Evolutionary conservation across 1,284 basidiomycete genomes (phyloP), one percentile per base, ranked within the genome.

Genomic region (Marasmius tenuissimus): DNA sequence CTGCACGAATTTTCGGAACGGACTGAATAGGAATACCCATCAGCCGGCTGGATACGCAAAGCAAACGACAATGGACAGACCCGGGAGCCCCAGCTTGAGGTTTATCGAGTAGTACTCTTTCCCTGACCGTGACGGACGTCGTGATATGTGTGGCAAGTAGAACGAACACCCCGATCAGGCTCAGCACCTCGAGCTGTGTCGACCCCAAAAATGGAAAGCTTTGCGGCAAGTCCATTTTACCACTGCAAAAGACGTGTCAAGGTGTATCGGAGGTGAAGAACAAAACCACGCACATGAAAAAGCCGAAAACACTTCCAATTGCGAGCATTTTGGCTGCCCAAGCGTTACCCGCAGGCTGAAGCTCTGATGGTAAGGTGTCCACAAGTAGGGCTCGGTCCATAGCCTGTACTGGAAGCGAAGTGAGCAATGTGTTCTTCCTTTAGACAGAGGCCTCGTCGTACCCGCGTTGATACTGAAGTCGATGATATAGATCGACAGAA

Each of bases 391-490:
- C 91, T 47, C 94, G 89, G 70, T 95, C 92, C 34, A 93, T 85
- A 0, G 94, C 92, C 73, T 91, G 89, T 0, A 95, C 91, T 87
- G 66, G 45, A 48, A 42, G 59, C 40, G 38, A 35, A 39, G 33
- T 33, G 54, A 58, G n/a, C 37, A 47, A 18, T n/a, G 14, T 18
- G 45, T 20, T 14, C 20, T 20, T 20, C 8, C 45, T 47, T 47
- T 2, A 5, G n/a, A 8, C 8, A 20, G 20, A 8, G 20, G 9
- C 2, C 45, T 18, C 45, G 16, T 14, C 35, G 59, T 64, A 88
- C 89, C 87, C 39, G 90, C 94, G 71, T 98, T 98, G 65, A 98
- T 92, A 33, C 89, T 87, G 70, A 98, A 97, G 76, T 99, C 97
- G 59, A 98, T 91, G 40, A 90, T 81, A 70, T 93, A 97, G 57